Base-by-base conservation (phyloP, 768 basidiomycete genomes). In the Boletus rubroflammeus region DNA sequence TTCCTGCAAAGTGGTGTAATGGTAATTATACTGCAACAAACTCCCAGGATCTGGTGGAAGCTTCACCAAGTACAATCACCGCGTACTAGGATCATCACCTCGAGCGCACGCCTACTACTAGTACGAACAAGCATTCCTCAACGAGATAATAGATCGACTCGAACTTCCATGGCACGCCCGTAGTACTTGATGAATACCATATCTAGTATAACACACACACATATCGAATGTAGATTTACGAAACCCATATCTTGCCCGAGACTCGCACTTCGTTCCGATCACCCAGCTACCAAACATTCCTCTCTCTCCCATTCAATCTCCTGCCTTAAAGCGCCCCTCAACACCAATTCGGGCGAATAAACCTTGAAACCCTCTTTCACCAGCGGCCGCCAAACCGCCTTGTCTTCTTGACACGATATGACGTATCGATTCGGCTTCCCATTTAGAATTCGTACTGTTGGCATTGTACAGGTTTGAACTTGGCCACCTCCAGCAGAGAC, bases 401-500 rank as follows among this genome's bases (percentile, higher is more conserved):
- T 71, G 58, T 93, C 91, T 23, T 81, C 83, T 26, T 70, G 68
- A 54, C 82, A 83, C 0, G 89, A 90, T 28, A 93, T 76, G 29
- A 92, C 76, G 63, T 81, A 77, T 32, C 86, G 78, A 19, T 78
- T 70, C 23, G 60, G 56, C 44, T 78, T 76, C 2, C 76, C 77
- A 31, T 73, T 79, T 21, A 88, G 62, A 15, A 81, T 78, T 2
- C 85, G 81, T 31, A 71, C 57, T 0, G 83, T 87, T 1, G 84
- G 86, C 10, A 70, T 74, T 51, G 77, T 59, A 5, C 52, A 73
- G 0, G 72, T 73, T n/a, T 69, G 69, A 45, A 91, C 88, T 72
- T 82, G 78, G 0, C 90, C 93, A 4, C 92, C 90, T 57, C 81
- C 80, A 0, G 86, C 82, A 6, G 73, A 69, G 5, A 93, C 76